phyloP scores from a whole-genome alignment of 1,139 yeast genomes.

The Debaryomyces singareniensis region DNA sequence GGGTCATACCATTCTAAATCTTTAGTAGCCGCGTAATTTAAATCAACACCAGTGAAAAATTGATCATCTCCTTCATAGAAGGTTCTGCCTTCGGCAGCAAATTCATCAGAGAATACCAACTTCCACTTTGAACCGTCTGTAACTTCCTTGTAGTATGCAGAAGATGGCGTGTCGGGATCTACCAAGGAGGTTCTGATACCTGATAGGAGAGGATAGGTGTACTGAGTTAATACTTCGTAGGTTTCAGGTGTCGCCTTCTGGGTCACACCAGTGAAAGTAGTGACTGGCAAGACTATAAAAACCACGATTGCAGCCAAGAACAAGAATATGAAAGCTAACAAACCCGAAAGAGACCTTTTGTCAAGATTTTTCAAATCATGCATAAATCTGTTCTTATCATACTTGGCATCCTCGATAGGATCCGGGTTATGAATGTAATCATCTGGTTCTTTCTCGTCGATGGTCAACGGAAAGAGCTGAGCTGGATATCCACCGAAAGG shows the following conservation, averaged over 20 bases:
- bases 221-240: conserved; percentile 46
- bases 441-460: conserved; percentile 88
- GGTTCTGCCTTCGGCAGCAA: conserved; percentile 75
- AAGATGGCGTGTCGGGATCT: conserved; percentile 74
- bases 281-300: conserved; percentile 66
- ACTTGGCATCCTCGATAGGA: conserved; percentile 78
- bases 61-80: conserved; percentile 82
- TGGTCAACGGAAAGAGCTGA: conserved; percentile 72
- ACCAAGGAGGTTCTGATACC: conserved; percentile 59
- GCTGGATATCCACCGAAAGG: conserved; percentile 97
- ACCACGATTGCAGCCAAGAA: conserved; percentile 56
- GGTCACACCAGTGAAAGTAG: conserved; percentile 66
- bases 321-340: conserved; percentile 51
- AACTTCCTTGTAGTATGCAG: conserved; percentile 40
- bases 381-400: conserved; percentile 57
- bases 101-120: conserved; percentile 78
- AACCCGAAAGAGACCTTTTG: conserved; percentile 50
- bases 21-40: conserved; percentile 72
- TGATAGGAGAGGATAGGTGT: conserved; percentile 51
- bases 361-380: conserved; percentile 59
- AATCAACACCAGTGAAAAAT: conserved; percentile 70
- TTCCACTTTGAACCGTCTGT: conserved; percentile 59
- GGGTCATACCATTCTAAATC: conserved; percentile 90
- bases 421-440: conserved; percentile 92
- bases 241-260: conserved; percentile 21